phyloP scores from a whole-genome alignment of 1,284 basidiomycete genomes.

The Coriolopsis trogii region DNA sequence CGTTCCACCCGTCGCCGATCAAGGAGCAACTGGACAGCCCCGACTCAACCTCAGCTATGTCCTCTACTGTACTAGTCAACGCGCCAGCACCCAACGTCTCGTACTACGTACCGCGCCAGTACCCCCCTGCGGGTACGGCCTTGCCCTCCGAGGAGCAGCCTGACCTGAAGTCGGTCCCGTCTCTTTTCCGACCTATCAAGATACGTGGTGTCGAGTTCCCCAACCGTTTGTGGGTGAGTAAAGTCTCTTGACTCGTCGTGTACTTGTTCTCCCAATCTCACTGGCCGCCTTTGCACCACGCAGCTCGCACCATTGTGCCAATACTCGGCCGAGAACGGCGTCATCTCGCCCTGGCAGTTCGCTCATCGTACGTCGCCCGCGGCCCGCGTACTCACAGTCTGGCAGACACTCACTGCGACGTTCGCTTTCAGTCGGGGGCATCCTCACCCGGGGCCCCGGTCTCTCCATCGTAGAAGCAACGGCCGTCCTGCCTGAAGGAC shows the following conservation, averaged over 20 bases:
- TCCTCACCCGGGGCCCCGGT: constrained; percentile 58
- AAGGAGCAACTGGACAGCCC: no score
- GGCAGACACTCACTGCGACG: neutral
- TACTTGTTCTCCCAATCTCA: neutral
- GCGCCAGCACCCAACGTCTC: constrained; percentile 36
- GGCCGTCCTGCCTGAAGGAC: constrained; percentile 76
- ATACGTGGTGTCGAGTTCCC: constrained; percentile 67
- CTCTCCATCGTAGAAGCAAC: constrained; percentile 70
- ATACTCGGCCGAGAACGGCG: constrained; percentile 69
- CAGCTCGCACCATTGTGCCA: constrained; percentile 70
- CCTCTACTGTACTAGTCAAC: constrained; percentile 11
- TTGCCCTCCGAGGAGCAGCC: constrained; percentile 45
- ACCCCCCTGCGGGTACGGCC: constrained; percentile 53
- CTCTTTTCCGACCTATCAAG: constrained; percentile 66
- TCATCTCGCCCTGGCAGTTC: constrained; percentile 74
- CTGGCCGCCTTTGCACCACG: neutral
- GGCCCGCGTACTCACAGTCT: neutral
- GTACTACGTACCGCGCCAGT: constrained; percentile 59
- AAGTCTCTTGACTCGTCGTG: neutral
- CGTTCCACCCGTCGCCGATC: no score
- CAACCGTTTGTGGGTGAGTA: constrained; percentile 61
- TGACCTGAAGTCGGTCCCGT: constrained; percentile 38
- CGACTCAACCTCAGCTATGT: no score
- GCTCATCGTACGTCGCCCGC: constrained; percentile 57
- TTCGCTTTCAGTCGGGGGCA: constrained; percentile 37